A percentile compares a stretch with the other conserved stretches of the same genome.
Conservation (phyloP, 2,329 filamentous ascomycete genomes). For the Botrytis cinerea region DNA sequence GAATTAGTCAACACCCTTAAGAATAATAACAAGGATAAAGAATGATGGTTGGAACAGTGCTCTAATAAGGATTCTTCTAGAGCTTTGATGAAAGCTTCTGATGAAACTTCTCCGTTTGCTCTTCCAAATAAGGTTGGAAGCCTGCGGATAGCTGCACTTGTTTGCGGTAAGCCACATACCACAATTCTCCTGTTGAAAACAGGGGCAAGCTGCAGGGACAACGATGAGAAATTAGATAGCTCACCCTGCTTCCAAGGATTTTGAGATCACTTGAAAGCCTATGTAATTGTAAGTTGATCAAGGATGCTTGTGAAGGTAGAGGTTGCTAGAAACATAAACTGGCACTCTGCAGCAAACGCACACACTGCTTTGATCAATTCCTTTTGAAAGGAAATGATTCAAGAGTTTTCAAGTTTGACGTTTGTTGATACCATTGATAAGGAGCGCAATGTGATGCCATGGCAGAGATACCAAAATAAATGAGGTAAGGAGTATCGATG, state of each 20-base stretch:
- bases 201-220: constrained; percentile 26
- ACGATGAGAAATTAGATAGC: neutral
- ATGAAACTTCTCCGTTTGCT: constrained; percentile 33
- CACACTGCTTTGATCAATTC: neutral
- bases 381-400: neutral
- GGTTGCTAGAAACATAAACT: neutral
- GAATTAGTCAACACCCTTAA: constrained; percentile 15
- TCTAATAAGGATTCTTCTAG: constrained; percentile 22
- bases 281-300: constrained; percentile 5
- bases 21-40: constrained; percentile 12
- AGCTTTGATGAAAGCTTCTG: constrained; percentile 18
- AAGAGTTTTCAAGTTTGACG: constrained; percentile 9
- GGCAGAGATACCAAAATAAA: constrained; percentile 1
- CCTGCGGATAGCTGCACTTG: constrained; percentile 32
- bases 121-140: constrained; percentile 30
- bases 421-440: constrained; percentile 3
- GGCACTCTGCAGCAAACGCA: neutral
- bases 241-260: constrained; percentile 16
- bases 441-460: neutral
- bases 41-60: constrained; percentile 12
- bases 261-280: constrained; percentile 11
- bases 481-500: neutral
- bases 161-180: constrained; percentile 31
- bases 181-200: constrained; percentile 24
- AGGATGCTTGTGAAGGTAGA: neutral